Conservation (phyloP, 306 rosid species). For the Lotus japonicus region DNA sequence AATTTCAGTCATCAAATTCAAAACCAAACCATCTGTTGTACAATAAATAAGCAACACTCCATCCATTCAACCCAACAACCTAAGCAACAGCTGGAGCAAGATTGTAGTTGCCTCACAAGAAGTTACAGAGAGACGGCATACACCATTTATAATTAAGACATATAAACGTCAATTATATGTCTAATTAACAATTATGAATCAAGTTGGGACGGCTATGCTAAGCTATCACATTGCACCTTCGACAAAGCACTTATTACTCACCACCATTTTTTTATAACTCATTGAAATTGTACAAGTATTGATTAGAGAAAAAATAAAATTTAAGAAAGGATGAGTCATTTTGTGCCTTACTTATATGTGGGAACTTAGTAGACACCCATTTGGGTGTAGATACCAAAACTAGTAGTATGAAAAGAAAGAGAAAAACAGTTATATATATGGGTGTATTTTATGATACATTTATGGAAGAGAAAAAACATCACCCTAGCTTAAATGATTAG, state of each 20-base stretch:
- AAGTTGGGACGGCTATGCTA: conserved; percentile 30
- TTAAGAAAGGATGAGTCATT: too few relatives aligned
- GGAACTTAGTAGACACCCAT: too few relatives aligned
- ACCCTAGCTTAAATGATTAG: too few relatives aligned
- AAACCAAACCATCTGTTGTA: not conserved
- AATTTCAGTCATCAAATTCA: not conserved
- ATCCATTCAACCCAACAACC: not conserved
- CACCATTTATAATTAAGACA: not conserved
- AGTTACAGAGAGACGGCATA: conserved; percentile 24
- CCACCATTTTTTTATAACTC: not conserved
- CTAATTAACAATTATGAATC: conserved; percentile 5
- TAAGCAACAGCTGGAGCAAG: conserved; percentile 28
- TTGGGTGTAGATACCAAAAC: too few relatives aligned
- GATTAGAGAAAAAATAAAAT: too few relatives aligned
- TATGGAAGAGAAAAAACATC: too few relatives aligned
- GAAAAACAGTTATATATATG: too few relatives aligned
- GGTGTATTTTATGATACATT: too few relatives aligned
- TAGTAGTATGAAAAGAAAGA: too few relatives aligned
- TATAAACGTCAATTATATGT: conserved; percentile 2
- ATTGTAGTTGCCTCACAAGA: not conserved
- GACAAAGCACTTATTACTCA: not conserved
- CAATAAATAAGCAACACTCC: not conserved
- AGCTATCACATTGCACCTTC: not conserved
- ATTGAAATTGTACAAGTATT: not conserved
- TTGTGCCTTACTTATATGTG: too few relatives aligned